Evolutionary conservation across 2,329 filamentous ascomycete genomes (phyloP).

Genomic region (Alternaria ethzedia): DNA sequence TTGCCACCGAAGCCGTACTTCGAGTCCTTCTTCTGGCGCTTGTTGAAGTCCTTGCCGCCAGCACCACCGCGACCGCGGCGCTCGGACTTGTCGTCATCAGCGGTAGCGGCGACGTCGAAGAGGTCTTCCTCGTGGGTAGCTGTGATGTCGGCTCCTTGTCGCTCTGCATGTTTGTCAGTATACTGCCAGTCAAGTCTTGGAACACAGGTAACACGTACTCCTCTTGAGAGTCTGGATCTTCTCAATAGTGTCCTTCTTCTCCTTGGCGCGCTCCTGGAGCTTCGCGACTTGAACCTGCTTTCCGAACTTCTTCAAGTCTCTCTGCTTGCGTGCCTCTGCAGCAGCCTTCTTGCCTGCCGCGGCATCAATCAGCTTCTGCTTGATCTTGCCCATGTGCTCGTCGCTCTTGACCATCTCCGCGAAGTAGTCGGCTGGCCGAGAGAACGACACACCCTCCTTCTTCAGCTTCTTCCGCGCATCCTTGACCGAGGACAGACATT

Average conservation of each 20-base stretch:
- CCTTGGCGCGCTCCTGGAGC: conserved; percentile 90
- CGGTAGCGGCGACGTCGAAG: conserved; percentile 81
- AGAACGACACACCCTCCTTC: conserved; percentile 84
- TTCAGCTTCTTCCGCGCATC: conserved; percentile 76
- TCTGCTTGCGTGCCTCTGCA: conserved; percentile 86
- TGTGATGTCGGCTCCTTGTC: conserved; percentile 72
- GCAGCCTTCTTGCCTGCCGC: conserved; percentile 91
- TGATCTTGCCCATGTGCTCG: conserved; percentile 97
- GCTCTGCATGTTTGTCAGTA: conserved; percentile 66
- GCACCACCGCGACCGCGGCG: conserved; percentile 46
- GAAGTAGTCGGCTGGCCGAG: conserved; percentile 92
- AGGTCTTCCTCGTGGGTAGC: conserved; percentile 79
- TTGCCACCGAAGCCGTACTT: conserved; percentile 97
- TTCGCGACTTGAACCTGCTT: conserved; percentile 98
- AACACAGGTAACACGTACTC: conserved; percentile 67
- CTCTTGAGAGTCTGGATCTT: conserved; percentile 95
- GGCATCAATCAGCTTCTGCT: conserved; percentile 89
- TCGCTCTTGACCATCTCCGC: conserved; percentile 99
- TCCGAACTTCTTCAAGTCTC: conserved; percentile 98
- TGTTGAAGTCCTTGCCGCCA: conserved; percentile 59
- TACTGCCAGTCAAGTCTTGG: background rate
- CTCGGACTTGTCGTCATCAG: conserved; percentile 55
- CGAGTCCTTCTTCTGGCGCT: conserved; percentile 91
- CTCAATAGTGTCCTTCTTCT: conserved; percentile 89
- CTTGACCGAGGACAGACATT: conserved; percentile 80